A percentile compares a stretch with the other conserved stretches of the same genome.
Conservation (phyloP, 441 rosid species). For the Gossypium lobatum region DNA sequence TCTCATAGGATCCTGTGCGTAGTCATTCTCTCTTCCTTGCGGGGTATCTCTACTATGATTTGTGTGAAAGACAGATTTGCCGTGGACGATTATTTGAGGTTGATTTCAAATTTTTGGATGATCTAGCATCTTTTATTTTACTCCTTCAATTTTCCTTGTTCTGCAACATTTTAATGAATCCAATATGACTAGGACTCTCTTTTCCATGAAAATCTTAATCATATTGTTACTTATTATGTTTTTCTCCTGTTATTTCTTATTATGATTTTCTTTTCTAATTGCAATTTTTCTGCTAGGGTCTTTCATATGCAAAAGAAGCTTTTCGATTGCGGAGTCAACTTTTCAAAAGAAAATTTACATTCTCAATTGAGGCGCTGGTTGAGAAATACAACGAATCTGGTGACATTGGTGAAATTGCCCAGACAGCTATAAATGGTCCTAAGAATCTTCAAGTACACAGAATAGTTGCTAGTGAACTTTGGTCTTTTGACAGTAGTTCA, state of each 20-base stretch:
- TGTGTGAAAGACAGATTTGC: slow-evolving; percentile 59
- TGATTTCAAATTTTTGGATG: slow-evolving; percentile 5
- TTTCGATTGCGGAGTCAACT: slow-evolving; percentile 59
- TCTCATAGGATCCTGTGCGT: slow-evolving; percentile 47
- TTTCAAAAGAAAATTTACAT: slow-evolving; percentile 68
- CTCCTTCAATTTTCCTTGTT: not conserved
- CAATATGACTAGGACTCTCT: not conserved
- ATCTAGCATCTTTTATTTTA: not conserved
- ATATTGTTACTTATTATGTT: not conserved
- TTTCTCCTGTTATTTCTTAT: not conserved
- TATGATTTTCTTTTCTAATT: slow-evolving; percentile 9
- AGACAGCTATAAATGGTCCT: slow-evolving; percentile 35
- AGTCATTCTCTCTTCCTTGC: slow-evolving; percentile 51
- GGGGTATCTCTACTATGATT: slow-evolving; percentile 79
- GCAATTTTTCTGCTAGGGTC: slow-evolving; percentile 51
- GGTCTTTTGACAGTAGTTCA: slow-evolving; percentile 42
- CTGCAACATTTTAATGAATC: not conserved
- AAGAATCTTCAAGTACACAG: slow-evolving; percentile 40
- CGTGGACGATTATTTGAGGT: slow-evolving; percentile 76
- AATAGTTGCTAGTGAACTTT: slow-evolving; percentile 48
- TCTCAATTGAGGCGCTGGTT: slow-evolving; percentile 48
- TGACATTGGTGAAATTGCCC: slow-evolving; percentile 28
- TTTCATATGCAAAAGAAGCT: slow-evolving; percentile 79
- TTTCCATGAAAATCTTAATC: not conserved
- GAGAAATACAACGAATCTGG: slow-evolving; percentile 42